phyloP scores from a whole-genome alignment of 2,329 filamentous ascomycete species.

The Trematosphaeria pertusa region DNA sequence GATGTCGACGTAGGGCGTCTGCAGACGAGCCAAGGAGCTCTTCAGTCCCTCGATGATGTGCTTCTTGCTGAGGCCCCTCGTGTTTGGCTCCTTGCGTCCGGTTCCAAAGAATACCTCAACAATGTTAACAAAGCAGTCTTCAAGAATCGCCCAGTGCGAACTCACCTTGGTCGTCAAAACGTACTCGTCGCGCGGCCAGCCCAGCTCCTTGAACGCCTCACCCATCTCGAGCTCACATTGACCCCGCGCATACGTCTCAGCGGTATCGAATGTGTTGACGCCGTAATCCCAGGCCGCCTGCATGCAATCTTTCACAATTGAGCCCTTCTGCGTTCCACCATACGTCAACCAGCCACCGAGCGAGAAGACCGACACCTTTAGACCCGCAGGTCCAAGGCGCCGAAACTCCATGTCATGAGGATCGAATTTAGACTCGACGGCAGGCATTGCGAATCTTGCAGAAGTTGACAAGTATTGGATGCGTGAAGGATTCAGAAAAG shows the following conservation, averaged over 20 bases:
- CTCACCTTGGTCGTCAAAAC: slow-evolving; percentile 35
- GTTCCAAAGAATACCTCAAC: slow-evolving; percentile 62
- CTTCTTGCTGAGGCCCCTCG: slow-evolving; percentile 58
- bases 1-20: slow-evolving; percentile 71
- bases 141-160: too few relatives aligned
- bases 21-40: slow-evolving; percentile 63
- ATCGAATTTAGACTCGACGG: slow-evolving; percentile 56
- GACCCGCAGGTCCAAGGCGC: slow-evolving; percentile 54
- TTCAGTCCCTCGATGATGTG: slow-evolving; percentile 66
- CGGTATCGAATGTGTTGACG: slow-evolving; percentile 60
- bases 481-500: too few relatives aligned
- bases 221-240: slow-evolving; percentile 69
- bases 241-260: slow-evolving; percentile 63
- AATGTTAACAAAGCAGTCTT: background rate
- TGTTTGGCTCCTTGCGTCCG: slow-evolving; percentile 64
- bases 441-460: slow-evolving; percentile 33
- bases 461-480: background rate
- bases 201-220: slow-evolving; percentile 55
- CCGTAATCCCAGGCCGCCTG: slow-evolving; percentile 58
- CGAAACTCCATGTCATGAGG: slow-evolving; percentile 58
- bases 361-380: slow-evolving; percentile 60
- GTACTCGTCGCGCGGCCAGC: slow-evolving; percentile 53
- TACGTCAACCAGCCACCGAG: slow-evolving; percentile 56
- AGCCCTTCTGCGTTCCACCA: slow-evolving; percentile 57
- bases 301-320: slow-evolving; percentile 54